Base-by-base conservation (phyloP, 495 filamentous ascomycete species). In the Penicillium parvum region DNA sequence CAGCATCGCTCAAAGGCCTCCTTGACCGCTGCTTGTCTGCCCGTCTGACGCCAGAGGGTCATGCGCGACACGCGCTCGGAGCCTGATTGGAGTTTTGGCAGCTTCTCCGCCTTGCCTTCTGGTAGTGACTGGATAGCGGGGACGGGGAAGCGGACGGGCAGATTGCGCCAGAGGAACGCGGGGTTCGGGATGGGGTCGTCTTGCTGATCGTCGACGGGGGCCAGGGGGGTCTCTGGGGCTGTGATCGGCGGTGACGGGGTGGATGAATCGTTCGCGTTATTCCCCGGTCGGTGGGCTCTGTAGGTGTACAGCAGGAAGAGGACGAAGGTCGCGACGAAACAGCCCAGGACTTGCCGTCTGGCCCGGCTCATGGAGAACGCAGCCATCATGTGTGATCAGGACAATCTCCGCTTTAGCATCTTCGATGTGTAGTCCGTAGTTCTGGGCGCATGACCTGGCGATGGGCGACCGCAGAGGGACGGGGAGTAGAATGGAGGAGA, bases 1-100 rank as follows among this genome's bases (percentile, higher is more conserved):
- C 85, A 90, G 37, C 73, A 73, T 36, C 75, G 72, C n/a, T 60
- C 19, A 50, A 89, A 88, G 1, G 70, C 70, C 11, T 75, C 58
- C 43, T 74, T 77, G 1, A 89, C 79, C 3, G 64, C 71, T 1
- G 55, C 57, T 7, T 72, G 59, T 35, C 49, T 37, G 22, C 64
- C 7, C 50, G 28, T 38, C 21, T 49, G 49, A 9, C 35, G 32
- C 39, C 23, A 44, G 1, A 25, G 21, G 0, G 36, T 42, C 7
- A 38, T 17, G 29, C 19, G 19, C 0, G 49, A 47, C 11, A 47
- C 37, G 12, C 35, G 19, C 0, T 21, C 28, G 17, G 15, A 16
- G 17, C 14, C 22, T 9, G 42, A 7, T 45, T 53, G 53, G 10
- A 57, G 27, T 9, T 32, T 32, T 0, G 36, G 49, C 1, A 47